Conservation (phyloP, 208 protist species). For the Blastocrithidia nonstop region DNA sequence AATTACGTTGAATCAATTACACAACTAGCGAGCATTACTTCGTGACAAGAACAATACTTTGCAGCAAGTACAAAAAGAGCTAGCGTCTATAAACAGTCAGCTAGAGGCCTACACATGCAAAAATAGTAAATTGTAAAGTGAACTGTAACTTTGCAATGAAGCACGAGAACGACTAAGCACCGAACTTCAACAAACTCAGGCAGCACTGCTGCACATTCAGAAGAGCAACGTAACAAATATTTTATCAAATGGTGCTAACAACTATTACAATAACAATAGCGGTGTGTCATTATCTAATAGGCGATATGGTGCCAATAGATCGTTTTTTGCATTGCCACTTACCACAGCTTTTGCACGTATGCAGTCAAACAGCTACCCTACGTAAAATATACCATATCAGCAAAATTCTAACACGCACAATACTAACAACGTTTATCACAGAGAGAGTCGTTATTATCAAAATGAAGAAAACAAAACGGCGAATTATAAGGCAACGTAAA, state of each 20-base stretch:
- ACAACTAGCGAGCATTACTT: conserved; percentile 29
- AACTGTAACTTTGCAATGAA: conserved; percentile 43
- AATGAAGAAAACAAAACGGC: neutral
- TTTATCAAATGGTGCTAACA: no score
- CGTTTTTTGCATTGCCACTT: neutral
- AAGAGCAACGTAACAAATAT: conserved; percentile 15
- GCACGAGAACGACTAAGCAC: conserved; percentile 37
- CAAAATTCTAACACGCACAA: neutral
- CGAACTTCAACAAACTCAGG: conserved; percentile 63
- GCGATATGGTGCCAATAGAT: neutral
- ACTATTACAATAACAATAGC: neutral
- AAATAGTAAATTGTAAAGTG: conserved; percentile 40
- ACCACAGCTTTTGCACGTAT: neutral
- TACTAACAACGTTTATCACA: no score
- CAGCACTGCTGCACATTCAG: conserved; percentile 67
- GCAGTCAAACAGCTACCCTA: neutral
- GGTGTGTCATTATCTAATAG: neutral
- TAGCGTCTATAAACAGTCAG: conserved; percentile 14
- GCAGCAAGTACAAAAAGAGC: conserved; percentile 28
- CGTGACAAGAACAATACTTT: conserved; percentile 24
- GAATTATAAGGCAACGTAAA: neutral
- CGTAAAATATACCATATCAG: neutral
- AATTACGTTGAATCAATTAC: conserved; percentile 39
- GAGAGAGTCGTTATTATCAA: no score
- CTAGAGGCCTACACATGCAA: conserved; percentile 23